Conservation (phyloP, 805 yeast species). For the Pichia thaimueangensis region DNA sequence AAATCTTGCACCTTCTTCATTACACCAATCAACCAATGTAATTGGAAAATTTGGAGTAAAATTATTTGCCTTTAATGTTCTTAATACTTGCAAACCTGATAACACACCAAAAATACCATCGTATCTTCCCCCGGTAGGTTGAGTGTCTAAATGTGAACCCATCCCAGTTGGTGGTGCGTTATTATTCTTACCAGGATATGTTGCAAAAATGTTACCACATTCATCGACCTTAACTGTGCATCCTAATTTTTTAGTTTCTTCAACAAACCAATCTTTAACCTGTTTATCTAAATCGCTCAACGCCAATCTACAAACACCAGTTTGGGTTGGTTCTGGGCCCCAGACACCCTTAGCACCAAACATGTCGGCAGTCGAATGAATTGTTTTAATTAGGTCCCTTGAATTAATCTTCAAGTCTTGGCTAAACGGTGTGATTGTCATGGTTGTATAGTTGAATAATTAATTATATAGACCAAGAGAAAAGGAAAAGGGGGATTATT, state of each 20-base stretch:
- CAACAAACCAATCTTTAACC: constrained; percentile 61
- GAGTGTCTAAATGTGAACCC: constrained; percentile 73
- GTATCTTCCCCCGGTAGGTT: constrained; percentile 73
- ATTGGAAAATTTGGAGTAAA: constrained; percentile 60
- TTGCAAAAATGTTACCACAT: constrained; percentile 64
- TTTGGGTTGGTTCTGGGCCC: constrained; percentile 50
- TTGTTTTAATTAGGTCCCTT: constrained; percentile 41
- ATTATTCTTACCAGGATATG: constrained; percentile 47
- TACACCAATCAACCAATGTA: constrained; percentile 63
- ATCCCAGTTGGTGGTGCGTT: constrained; percentile 52
- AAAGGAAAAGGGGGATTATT: no score
- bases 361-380: constrained; percentile 49
- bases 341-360: constrained; percentile 61
- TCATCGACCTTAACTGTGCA: constrained; percentile 55
- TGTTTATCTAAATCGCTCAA: constrained; percentile 55
- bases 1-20: constrained; percentile 75
- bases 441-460: neutral
- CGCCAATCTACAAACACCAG: constrained; percentile 65
- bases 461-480: no score
- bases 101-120: constrained; percentile 70
- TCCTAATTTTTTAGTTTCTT: constrained; percentile 46
- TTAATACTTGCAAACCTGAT: constrained; percentile 58
- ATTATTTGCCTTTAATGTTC: constrained; percentile 56
- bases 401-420: constrained; percentile 12
- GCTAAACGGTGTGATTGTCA: constrained; percentile 6